phyloP scores from a whole-genome alignment of 371 early-diverging fungal genomes.

The Batrachochytrium dendrobatidis region DNA sequence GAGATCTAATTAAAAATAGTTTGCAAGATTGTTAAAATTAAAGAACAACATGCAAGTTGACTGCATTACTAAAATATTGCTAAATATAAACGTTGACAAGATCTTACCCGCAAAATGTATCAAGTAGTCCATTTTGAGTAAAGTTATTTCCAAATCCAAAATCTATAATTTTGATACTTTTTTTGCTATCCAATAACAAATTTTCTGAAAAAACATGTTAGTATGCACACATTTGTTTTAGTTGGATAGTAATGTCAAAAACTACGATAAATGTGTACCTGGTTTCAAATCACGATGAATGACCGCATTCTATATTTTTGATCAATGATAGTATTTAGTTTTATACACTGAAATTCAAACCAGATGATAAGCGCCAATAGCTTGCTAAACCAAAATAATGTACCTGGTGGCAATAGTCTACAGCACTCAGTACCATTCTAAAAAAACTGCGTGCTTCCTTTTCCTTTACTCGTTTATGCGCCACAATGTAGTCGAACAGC shows the following conservation, averaged over 20 bases:
- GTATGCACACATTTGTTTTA: background rate
- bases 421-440: constrained; percentile 55
- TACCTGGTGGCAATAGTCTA: constrained; percentile 60
- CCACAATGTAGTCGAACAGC: constrained; percentile 59
- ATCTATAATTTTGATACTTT: constrained; percentile 58
- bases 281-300: constrained; percentile 48
- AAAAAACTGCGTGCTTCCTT: constrained; percentile 58
- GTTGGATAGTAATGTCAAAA: background rate
- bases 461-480: constrained; percentile 53
- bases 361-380: background rate
- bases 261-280: constrained; percentile 16
- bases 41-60: background rate
- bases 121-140: constrained; percentile 46
- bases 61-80: background rate
- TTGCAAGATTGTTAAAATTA: constrained; percentile 1
- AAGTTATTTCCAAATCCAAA: constrained; percentile 67
- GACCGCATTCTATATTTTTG: constrained; percentile 31
- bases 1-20: constrained; percentile 35
- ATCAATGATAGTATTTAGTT: background rate
- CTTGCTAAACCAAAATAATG: constrained; percentile 11
- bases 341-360: no score
- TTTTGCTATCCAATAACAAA: constrained; percentile 41
- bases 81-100: background rate
- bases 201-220: constrained; percentile 43
- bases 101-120: constrained; percentile 63